Percentiles rank a stretch among this genome's conserved stretches.
These are phyloP conservation scores for Dendrocalamus latiflorus DNA, from an alignment of 202 grass and related monocot genomes.

Conservation along the genomic window DNA sequence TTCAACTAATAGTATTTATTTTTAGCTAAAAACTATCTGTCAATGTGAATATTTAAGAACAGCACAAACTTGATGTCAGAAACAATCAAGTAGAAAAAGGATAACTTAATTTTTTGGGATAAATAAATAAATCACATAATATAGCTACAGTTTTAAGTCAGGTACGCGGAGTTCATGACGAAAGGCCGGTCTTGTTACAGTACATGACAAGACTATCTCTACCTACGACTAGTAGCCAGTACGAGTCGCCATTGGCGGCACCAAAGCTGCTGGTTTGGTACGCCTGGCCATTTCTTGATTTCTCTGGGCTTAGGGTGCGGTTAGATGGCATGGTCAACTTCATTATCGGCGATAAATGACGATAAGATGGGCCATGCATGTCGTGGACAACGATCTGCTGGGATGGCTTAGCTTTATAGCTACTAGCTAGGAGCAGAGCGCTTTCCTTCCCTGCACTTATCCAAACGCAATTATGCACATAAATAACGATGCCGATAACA, in stretches of 20 bases:
- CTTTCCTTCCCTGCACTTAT: background rate
- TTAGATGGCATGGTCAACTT: constrained; percentile 3
- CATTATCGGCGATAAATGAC: background rate
- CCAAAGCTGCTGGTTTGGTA: background rate
- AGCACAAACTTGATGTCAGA: background rate
- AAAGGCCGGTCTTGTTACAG: background rate
- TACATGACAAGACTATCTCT: background rate
- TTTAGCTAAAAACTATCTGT: no score
- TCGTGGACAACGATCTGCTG: background rate
- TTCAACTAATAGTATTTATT: no score
- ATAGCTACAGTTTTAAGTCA: background rate
- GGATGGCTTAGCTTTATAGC: background rate
- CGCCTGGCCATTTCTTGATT: background rate
- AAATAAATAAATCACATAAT: background rate
- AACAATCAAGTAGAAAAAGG: background rate
- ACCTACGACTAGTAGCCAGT: no score
- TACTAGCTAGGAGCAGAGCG: background rate
- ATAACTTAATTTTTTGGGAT: background rate
- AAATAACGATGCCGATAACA: background rate
- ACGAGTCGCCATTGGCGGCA: no score
- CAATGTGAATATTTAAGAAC: no score
- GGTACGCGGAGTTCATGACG: no score
- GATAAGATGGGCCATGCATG: constrained; percentile 45
- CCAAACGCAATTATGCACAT: background rate
- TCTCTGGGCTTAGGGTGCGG: background rate